phyloP scores from a whole-genome alignment of 2,329 filamentous ascomycete genomes.

The Juglanconis juglandina region DNA sequence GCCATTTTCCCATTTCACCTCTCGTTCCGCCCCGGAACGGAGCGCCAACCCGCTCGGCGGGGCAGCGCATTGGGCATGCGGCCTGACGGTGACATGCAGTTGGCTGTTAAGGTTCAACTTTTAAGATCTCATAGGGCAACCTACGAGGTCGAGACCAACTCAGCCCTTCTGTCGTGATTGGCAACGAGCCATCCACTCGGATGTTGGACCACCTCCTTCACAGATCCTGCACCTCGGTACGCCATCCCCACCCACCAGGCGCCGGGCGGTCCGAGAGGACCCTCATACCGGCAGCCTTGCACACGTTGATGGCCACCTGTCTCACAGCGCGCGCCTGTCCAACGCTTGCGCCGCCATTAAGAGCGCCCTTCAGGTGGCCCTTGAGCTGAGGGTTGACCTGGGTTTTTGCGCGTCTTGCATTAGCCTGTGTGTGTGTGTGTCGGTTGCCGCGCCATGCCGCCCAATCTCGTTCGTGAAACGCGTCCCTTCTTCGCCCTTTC shows the following conservation, averaged over 20 bases:
- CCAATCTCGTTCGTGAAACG: not conserved
- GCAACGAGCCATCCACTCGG: not conserved
- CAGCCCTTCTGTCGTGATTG: not conserved
- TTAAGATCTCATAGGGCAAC: not conserved
- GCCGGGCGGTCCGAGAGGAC: slow-evolving; percentile 29
- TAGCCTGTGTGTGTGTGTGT: not conserved
- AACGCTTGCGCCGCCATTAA: slow-evolving; percentile 47
- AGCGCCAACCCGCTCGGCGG: not conserved
- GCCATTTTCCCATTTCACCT: not conserved
- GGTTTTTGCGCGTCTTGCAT: slow-evolving; percentile 2
- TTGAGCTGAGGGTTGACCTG: slow-evolving; percentile 52
- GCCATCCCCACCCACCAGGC: slow-evolving; percentile 44
- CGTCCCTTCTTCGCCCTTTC: not conserved
- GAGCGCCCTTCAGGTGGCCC: slow-evolving; percentile 47
- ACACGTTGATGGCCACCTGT: slow-evolving; percentile 42
- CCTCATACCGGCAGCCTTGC: slow-evolving; percentile 44
- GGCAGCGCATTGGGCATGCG: not conserved
- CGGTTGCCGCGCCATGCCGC: slow-evolving; percentile 1
- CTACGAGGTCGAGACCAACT: not conserved
- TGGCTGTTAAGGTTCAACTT: not conserved
- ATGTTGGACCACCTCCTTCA: slow-evolving; percentile 20
- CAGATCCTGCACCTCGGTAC: slow-evolving; percentile 39
- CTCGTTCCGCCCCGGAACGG: slow-evolving; percentile 14
- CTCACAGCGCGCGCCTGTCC: slow-evolving; percentile 48
- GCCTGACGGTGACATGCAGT: not conserved